phyloP scores from a whole-genome alignment of 2,329 filamentous ascomycete genomes.

The Trichoderma lentiforme region DNA sequence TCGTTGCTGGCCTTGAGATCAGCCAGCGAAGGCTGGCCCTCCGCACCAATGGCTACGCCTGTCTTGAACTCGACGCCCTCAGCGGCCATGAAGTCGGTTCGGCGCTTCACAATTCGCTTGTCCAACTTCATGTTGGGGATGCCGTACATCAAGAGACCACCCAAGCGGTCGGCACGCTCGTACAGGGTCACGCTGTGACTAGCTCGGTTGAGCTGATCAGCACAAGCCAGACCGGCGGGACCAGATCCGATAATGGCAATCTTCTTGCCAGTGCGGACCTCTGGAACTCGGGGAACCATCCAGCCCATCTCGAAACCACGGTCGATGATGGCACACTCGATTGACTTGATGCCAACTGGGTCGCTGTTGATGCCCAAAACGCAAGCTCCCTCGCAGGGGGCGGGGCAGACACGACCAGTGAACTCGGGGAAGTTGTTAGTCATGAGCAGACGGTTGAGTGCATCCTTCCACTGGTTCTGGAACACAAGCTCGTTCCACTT shows the following conservation, averaged over 20 bases:
- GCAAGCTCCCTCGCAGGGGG: conserved; percentile 93
- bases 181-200: conserved; percentile 88
- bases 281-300: conserved; percentile 82
- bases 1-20: conserved; percentile 73
- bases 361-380: conserved; percentile 96
- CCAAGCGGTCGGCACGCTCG: conserved; percentile 85
- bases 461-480: conserved; percentile 80
- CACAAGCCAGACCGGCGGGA: conserved; percentile 82
- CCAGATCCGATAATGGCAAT: conserved; percentile 89
- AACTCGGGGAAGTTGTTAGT: conserved; percentile 99
- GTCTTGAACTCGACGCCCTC: conserved; percentile 85
- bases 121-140: conserved; percentile 99
- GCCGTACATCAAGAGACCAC: conserved; percentile 95
- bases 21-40: conserved; percentile 58
- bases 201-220: conserved; percentile 91
- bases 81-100: conserved; percentile 89
- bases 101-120: conserved; percentile 93
- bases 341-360: conserved; percentile 96
- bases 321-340: conserved; percentile 97
- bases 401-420: conserved; percentile 93
- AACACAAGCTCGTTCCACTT: conserved; percentile 90
- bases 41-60: conserved; percentile 72
- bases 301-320: conserved; percentile 97
- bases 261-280: conserved; percentile 80
- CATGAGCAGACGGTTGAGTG: conserved; percentile 85